A percentile compares a stretch with the other conserved stretches of the same genome.
phyloP scores from a whole-genome alignment of 805 yeast genomes.

The Ogataea haglerorum region DNA sequence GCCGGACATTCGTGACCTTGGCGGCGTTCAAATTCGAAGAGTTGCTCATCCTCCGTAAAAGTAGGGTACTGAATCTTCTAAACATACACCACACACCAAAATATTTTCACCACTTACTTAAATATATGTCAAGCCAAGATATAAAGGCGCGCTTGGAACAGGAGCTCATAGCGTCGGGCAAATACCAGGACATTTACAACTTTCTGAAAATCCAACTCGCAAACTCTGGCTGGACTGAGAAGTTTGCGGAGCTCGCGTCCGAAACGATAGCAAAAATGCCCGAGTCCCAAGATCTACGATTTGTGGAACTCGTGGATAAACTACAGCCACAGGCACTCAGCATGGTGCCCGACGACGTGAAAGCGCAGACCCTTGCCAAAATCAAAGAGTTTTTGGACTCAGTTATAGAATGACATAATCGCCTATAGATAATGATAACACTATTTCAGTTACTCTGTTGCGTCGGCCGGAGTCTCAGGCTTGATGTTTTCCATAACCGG shows the following conservation, averaged over 20 bases:
- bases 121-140: conserved; percentile 19
- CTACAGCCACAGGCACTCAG: conserved; percentile 65
- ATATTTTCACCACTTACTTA: conserved; percentile 5
- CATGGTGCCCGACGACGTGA: conserved; percentile 66
- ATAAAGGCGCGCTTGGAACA: conserved; percentile 63
- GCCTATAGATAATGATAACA: conserved; percentile 2
- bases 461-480: not conserved
- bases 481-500: not conserved
- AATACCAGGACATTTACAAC: conserved; percentile 70
- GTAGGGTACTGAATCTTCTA: conserved; percentile 4
- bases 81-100: conserved; percentile 11
- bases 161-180: conserved; percentile 71
- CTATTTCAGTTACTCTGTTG: conserved; percentile 1
- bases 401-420: conserved; percentile 34
- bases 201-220: conserved; percentile 60
- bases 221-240: conserved; percentile 85
- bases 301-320: conserved; percentile 46
- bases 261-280: conserved; percentile 35
- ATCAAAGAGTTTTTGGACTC: conserved; percentile 58
- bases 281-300: conserved; percentile 35
- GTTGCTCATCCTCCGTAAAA: conserved; percentile 9
- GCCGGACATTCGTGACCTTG: conserved; percentile 29
- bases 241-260: conserved; percentile 57
- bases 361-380: conserved; percentile 53
- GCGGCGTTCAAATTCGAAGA: conserved; percentile 25